Evolutionary conservation across 345 rosid genomes (phyloP).

Genomic region (Odontarrhena argentea): DNA sequence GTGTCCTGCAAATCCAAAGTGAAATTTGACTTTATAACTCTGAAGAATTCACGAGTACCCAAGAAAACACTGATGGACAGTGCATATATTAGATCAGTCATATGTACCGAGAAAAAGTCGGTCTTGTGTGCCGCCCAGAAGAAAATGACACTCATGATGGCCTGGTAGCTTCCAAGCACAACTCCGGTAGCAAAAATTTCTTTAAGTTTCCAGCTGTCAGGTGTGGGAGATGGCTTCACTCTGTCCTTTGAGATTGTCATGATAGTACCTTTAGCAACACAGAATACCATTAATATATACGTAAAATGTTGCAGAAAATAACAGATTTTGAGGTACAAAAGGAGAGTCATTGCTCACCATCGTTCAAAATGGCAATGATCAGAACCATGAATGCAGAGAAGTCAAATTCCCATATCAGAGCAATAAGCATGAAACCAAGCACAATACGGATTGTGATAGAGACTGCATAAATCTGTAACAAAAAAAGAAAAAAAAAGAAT

Average conservation of each 20-base stretch:
- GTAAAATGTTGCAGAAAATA: not conserved
- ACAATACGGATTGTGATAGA: constrained; percentile 90
- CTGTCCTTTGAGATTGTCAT: constrained; percentile 95
- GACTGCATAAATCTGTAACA: constrained; percentile 79
- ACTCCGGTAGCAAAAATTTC: constrained; percentile 91
- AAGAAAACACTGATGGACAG: not conserved
- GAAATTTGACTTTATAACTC: not conserved
- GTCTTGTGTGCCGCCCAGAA: constrained; percentile 73
- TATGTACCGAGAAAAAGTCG: constrained; percentile 68
- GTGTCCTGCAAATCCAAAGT: constrained; percentile 53
- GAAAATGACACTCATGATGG: constrained; percentile 86
- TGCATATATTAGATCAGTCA: not conserved
- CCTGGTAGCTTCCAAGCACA: constrained; percentile 79
- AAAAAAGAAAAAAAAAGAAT: constrained; percentile 20
- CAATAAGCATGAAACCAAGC: constrained; percentile 90
- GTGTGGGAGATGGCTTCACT: constrained; percentile 95
- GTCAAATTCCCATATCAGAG: constrained; percentile 85
- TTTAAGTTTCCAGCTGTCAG: constrained; percentile 90
- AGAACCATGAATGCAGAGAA: constrained; percentile 97
- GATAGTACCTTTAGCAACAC: constrained; percentile 63
- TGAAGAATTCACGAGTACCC: not conserved
- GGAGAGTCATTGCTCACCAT: constrained; percentile 65
- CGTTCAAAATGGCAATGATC: constrained; percentile 90
- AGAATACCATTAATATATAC: not conserved
- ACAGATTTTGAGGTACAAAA: not conserved